Percentiles rank a stretch among this genome's conserved stretches.
Conservation (phyloP, 192 early-diverging fungal genomes). For the Rhizophagus sp. region DNA sequence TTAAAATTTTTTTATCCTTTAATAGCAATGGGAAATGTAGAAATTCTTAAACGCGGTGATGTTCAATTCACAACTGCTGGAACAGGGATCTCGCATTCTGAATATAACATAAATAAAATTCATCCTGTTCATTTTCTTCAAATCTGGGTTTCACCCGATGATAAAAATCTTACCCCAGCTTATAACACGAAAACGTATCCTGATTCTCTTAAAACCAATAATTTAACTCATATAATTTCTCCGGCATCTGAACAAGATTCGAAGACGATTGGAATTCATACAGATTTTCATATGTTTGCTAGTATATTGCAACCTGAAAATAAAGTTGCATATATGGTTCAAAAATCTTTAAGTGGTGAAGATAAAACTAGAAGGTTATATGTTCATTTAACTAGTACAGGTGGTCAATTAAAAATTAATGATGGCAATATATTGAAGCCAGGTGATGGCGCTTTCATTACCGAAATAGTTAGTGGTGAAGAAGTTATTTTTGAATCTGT, state of each 20-base stretch:
- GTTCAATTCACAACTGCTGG: slow-evolving; percentile 49
- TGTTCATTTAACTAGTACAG: slow-evolving; percentile 15
- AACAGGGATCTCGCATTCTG: slow-evolving; percentile 44
- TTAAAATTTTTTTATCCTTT: background rate
- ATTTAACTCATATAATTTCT: slow-evolving; percentile 9
- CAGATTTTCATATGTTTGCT: slow-evolving; percentile 34
- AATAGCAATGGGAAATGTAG: slow-evolving; percentile 43
- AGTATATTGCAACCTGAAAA: slow-evolving; percentile 25
- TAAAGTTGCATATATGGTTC: slow-evolving; percentile 6
- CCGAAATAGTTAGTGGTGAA: slow-evolving; percentile 23
- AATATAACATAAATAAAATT: slow-evolving; percentile 34
- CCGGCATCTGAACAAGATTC: background rate
- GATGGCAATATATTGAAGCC: background rate
- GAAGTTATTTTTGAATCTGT: slow-evolving; percentile 22
- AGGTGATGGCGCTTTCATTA: slow-evolving; percentile 35
- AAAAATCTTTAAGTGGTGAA: background rate
- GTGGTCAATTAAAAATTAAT: slow-evolving; percentile 7
- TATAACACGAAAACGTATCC: slow-evolving; percentile 32
- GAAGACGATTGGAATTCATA: slow-evolving; percentile 26
- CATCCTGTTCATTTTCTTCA: slow-evolving; percentile 39
- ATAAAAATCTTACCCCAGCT: background rate
- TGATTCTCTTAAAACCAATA: slow-evolving; percentile 19
- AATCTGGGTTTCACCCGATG: slow-evolving; percentile 35
- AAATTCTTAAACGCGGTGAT: slow-evolving; percentile 37
- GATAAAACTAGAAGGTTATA: slow-evolving; percentile 20